Evolutionary conservation across 495 filamentous ascomycete genomes (phyloP).

Genomic region (Niebla homalea): DNA sequence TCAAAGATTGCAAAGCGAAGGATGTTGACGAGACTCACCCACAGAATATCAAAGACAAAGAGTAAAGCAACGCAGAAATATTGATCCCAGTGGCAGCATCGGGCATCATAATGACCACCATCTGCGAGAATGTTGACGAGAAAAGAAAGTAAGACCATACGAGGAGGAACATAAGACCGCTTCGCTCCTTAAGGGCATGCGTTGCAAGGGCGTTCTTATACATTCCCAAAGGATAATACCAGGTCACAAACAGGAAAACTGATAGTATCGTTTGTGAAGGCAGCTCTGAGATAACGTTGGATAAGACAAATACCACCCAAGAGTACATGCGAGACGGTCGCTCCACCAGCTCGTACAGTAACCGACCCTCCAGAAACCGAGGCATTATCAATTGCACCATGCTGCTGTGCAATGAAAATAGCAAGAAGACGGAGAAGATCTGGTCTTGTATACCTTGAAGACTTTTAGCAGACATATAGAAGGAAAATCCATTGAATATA

Average conservation of each 20-base stretch:
- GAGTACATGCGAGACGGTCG: conserved; percentile 41
- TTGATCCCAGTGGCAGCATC: conserved; percentile 50
- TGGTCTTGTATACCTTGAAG: conserved; percentile 12
- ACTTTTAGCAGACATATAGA: conserved; percentile 26
- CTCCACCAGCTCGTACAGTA: conserved; percentile 40
- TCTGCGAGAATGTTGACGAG: conserved; percentile 50
- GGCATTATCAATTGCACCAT: conserved; percentile 42
- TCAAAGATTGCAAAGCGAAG: not conserved
- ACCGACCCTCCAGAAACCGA: conserved; percentile 37
- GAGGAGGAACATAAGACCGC: conserved; percentile 46
- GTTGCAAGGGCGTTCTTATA: conserved; percentile 36
- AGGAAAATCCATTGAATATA: conserved; percentile 31
- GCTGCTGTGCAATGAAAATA: conserved; percentile 36
- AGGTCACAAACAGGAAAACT: conserved; percentile 37
- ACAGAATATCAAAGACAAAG: conserved; percentile 48
- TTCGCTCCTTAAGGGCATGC: conserved; percentile 33
- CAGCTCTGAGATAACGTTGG: conserved; percentile 37
- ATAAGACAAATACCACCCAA: conserved; percentile 41
- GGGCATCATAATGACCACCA: conserved; percentile 51
- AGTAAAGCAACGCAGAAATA: conserved; percentile 47
- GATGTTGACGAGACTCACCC: conserved; percentile 24
- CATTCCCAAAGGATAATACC: conserved; percentile 35
- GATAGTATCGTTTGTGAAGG: too few species aligned
- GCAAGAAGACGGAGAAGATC: conserved; percentile 38
- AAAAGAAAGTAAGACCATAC: too few species aligned